Base-by-base conservation (phyloP, 2,329 filamentous ascomycete species). In the Diaporthe eres region DNA sequence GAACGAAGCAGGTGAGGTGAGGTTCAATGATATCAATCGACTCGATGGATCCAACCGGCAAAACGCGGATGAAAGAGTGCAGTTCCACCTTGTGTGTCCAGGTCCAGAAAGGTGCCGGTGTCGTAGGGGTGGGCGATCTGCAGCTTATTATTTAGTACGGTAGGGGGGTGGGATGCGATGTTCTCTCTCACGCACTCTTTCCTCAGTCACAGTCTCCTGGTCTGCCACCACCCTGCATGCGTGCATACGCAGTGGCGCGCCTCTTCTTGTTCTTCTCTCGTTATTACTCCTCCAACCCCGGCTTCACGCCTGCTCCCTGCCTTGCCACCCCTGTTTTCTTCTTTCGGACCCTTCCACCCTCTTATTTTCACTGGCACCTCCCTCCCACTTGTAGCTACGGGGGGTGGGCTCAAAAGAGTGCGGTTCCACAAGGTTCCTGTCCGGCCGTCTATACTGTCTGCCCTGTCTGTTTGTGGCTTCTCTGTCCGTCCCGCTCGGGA, bases 81-180 rank as follows among this genome's bases (percentile, higher is more conserved):
- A 71, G 53, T 72, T 53, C 28, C 71, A 55, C 71, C 71, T 53
- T 53, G 57, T 42, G 71, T 34, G 71, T n/a, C 58, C 34, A 53
- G 71, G 70, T 39, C 71, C 44, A 53, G 47, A 51, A 47, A 51
- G 44, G 31, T 53, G 47, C 49, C 31, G 47, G 63, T 51, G 22
- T 37, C 31, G 31, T 53, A 61, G 42, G 47, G 71, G 71, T 72
- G 71, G 71, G 71, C 71, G 71, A 63, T 53, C 71, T 72, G 71
- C 71, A 72, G 58, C 71, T 72, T 72, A 72, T 72, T 61, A 72
- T 72, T 63, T 61, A 63, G 60, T 65, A 47, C 25, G 31, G 60
- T 44, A 63, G 34, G 39, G 60, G 39, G 60, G 19, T 17, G 55
- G 53, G 58, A 44, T 63, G 60, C 39, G 37, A 63, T 63, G 60